Conservation (phyloP, 2,329 filamentous ascomycete species). For the Alternaria angustiovoidea region DNA sequence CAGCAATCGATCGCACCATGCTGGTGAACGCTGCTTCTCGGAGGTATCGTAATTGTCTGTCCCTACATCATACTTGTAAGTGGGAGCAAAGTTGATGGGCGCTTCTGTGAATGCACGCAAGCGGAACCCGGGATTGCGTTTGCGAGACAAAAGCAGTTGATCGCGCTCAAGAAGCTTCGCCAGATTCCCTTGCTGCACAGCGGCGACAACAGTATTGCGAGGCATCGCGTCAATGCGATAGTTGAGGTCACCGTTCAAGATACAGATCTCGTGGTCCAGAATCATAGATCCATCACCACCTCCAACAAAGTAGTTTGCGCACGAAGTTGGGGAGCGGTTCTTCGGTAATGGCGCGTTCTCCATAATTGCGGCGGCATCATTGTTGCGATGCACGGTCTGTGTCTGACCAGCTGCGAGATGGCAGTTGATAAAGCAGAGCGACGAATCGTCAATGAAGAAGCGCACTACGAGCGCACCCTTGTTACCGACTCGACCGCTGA, state of each 20-base stretch:
- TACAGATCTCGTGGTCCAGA: conserved; percentile 95
- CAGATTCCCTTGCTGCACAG: conserved; percentile 82
- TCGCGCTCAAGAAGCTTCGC: conserved; percentile 89
- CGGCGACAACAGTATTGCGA: conserved; percentile 87
- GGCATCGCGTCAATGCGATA: conserved; percentile 98
- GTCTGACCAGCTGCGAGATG: conserved; percentile 94
- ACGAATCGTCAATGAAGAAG: conserved; percentile 93
- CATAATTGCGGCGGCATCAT: conserved; percentile 88
- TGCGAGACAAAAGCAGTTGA: conserved; percentile 86
- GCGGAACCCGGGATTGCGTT: conserved; percentile 88
- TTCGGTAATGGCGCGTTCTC: conserved; percentile 78
- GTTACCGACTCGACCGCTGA: conserved; percentile 95
- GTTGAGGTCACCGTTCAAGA: conserved; percentile 95
- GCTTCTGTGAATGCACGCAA: conserved; percentile 90
- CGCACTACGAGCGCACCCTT: conserved; percentile 92
- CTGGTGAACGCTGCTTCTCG: conserved; percentile 92
- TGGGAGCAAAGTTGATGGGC: conserved; percentile 90
- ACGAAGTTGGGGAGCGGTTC: conserved; percentile 70
- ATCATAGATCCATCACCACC: conserved; percentile 97
- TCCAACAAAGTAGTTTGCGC: conserved; percentile 81
- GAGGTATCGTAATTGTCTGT: conserved; percentile 93
- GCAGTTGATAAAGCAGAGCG: conserved; percentile 95
- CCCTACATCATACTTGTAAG: conserved; percentile 98
- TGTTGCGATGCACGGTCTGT: conserved; percentile 89
- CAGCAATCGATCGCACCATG: conserved; percentile 96